Conservation (phyloP, 768 basidiomycete genomes). For the Suillus variegatus region DNA sequence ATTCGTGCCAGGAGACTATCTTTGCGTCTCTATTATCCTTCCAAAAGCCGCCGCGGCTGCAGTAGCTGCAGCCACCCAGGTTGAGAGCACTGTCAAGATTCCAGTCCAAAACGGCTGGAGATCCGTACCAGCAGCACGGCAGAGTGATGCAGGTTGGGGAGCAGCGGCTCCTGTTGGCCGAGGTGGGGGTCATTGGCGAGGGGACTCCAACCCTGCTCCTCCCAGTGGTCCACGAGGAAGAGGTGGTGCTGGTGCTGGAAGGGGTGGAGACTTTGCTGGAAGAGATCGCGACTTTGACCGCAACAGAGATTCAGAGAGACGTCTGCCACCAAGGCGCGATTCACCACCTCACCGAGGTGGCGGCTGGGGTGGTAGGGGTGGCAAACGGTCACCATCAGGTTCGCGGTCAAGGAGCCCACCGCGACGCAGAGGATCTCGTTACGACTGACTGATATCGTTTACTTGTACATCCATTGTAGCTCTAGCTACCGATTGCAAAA, state of each 20-base stretch:
- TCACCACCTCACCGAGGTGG: constrained; percentile 51
- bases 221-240: constrained; percentile 44
- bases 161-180: constrained; percentile 40
- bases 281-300: constrained; percentile 40
- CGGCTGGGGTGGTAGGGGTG: constrained; percentile 42
- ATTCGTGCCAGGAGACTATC: constrained; percentile 80
- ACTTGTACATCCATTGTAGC: neutral
- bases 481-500: neutral
- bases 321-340: constrained; percentile 47
- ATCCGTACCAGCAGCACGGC: constrained; percentile 36
- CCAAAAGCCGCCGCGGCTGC: constrained; percentile 58
- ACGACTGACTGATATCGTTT: constrained; percentile 29
- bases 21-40: constrained; percentile 71
- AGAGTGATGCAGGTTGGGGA: constrained; percentile 44
- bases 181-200: constrained; percentile 76
- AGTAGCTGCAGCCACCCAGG: constrained; percentile 44
- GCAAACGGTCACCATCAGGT: constrained; percentile 38
- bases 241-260: constrained; percentile 24
- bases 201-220: constrained; percentile 56
- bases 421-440: constrained; percentile 35
- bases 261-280: constrained; percentile 33
- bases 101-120: constrained; percentile 39
- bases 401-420: constrained; percentile 46
- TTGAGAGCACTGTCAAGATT: constrained; percentile 42
- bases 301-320: constrained; percentile 45